Base-by-base conservation (phyloP, 805 yeast genomes). In the Metschnikowia dekortorum region DNA sequence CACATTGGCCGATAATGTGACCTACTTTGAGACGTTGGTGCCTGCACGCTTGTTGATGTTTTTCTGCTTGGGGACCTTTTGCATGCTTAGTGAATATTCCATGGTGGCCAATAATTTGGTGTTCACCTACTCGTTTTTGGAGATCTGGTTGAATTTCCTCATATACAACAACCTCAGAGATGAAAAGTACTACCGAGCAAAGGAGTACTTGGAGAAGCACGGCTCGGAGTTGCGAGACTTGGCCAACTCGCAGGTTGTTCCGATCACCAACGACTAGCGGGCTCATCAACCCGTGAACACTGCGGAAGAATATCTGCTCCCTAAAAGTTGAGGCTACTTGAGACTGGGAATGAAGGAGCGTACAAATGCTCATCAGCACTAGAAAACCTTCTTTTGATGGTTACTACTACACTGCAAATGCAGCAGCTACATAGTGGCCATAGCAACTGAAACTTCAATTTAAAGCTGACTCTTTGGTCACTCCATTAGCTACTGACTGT, bases 121-220 rank as follows among this genome's bases (percentile, higher is more conserved):
- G 3, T 84, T 86, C 54, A 68, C 77, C 5, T 84, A 77, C 60
- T 64, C 81, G 31, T 84, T 85, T 53, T 59, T 79, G 54, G 94
- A 86, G 63, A 75, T 85, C 32, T 86, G 91, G 89, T 71, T 82
- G 59, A 81, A 83, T 58, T 81, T 84, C 51, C 67, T 85, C 55
- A 74, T 84, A 33, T 85, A 75, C 64, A 79, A 76, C 60, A 75
- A 84, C 39, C 68, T 86, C 52, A 78, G 82, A 59, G 90, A 85
- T 53, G 92, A 85, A 59, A 80, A 76, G 59, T 73, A 74, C 52
- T 70, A 72, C 51, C 72, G 78, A 51, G 68, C 75, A 47, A 79
- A 80, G 56, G 63, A 67, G 49, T 71, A 63, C 51, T 59, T 71
- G 33, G 70, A 70, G 54, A 71, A 71, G 47, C 70, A 73, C 50